phyloP scores from a whole-genome alignment of 805 yeast species.

The Ogataea pilisensis region DNA sequence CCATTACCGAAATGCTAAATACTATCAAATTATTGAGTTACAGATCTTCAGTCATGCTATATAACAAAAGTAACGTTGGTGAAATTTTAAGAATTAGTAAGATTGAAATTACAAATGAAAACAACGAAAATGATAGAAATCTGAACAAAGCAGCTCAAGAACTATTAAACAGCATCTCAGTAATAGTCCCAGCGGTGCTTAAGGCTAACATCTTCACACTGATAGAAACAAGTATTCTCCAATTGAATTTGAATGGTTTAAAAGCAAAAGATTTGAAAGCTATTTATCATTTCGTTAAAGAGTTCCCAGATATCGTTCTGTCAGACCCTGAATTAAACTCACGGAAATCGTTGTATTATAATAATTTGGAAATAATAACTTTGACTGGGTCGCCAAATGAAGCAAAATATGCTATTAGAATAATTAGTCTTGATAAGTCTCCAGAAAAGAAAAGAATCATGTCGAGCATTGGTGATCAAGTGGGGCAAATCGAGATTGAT shows the following conservation, averaged over 20 bases:
- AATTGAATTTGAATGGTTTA: slow-evolving; percentile 1
- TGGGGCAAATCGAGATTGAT: slow-evolving; percentile 48
- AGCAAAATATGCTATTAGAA: slow-evolving; percentile 60
- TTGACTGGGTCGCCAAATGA: slow-evolving; percentile 52
- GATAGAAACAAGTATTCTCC: slow-evolving; percentile 23
- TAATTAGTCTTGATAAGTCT: slow-evolving; percentile 32
- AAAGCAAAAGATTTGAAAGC: slow-evolving; percentile 49
- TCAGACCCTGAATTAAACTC: slow-evolving; percentile 18
- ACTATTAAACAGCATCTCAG: slow-evolving; percentile 55
- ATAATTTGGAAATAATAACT: slow-evolving; percentile 44
- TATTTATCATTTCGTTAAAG: slow-evolving; percentile 52
- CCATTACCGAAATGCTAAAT: slow-evolving; percentile 46
- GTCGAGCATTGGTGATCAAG: slow-evolving; percentile 34
- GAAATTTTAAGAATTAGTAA: slow-evolving; percentile 46
- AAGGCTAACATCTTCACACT: slow-evolving; percentile 54
- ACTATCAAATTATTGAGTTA: slow-evolving; percentile 56
- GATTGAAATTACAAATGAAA: neutral
- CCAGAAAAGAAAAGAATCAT: slow-evolving; percentile 23
- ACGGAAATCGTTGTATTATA: slow-evolving; percentile 40
- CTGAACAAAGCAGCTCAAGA: slow-evolving; percentile 42
- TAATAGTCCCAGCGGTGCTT: slow-evolving; percentile 58
- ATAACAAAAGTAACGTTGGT: slow-evolving; percentile 61
- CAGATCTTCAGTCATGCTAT: slow-evolving; percentile 56
- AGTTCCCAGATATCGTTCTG: slow-evolving; percentile 38
- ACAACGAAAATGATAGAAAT: slow-evolving; percentile 23